Evolutionary conservation across 805 yeast species (phyloP).

Genomic region (Metschnikowia orientalis): DNA sequence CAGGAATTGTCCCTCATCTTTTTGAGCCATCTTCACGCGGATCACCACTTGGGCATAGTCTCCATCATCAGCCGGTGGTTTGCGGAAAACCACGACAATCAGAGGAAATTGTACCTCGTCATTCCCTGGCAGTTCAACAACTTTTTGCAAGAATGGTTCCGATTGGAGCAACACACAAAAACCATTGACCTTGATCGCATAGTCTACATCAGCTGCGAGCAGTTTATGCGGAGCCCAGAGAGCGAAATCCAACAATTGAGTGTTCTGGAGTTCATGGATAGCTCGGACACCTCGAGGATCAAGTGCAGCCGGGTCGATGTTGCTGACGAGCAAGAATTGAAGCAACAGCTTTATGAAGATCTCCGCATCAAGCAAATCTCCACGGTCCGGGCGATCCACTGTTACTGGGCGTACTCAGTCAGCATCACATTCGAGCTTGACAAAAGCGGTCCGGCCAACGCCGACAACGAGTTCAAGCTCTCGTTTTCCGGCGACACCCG

Average conservation of each 20-base stretch:
- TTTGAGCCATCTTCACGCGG: conserved; percentile 92
- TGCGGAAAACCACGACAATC: conserved; percentile 28
- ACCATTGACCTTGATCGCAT: conserved; percentile 39
- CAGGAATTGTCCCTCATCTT: conserved; percentile 61
- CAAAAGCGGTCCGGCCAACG: conserved; percentile 15
- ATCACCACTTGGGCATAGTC: conserved; percentile 85
- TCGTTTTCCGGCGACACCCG: conserved; percentile 96
- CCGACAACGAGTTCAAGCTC: conserved; percentile 49
- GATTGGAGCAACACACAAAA: conserved; percentile 36
- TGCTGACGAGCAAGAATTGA: conserved; percentile 16
- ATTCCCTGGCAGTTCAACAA: conserved; percentile 71
- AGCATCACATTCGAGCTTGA: conserved; percentile 53
- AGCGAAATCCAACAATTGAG: conserved; percentile 28
- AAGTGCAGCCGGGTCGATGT: conserved; percentile 15
- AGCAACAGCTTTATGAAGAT: conserved; percentile 33
- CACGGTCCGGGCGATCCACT: conserved; percentile 79
- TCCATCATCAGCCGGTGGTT: conserved; percentile 71
- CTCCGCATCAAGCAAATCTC: conserved; percentile 41
- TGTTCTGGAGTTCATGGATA: conserved; percentile 31
- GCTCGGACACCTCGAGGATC: conserved; percentile 22
- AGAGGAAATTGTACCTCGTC: conserved; percentile 49
- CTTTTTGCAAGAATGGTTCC: conserved; percentile 67
- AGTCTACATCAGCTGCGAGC: conserved; percentile 57
- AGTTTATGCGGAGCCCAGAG: conserved; percentile 34
- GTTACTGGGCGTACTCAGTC: conserved; percentile 68